Conservation (phyloP, 106 monocot genomes). For the Dioscorea dumetorum region DNA sequence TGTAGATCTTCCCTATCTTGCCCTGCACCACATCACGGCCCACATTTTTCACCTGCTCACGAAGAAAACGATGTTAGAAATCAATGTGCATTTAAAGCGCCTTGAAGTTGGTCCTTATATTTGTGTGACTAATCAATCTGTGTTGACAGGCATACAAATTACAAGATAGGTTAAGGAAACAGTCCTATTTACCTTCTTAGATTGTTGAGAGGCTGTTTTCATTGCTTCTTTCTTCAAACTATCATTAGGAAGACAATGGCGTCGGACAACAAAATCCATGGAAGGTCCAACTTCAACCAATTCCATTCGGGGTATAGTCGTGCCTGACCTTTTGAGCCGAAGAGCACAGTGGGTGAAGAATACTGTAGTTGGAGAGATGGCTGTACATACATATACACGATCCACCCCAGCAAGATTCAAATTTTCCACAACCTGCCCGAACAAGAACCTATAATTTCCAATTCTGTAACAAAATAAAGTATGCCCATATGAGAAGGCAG, state of each 20-base stretch:
- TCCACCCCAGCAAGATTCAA: conserved; percentile 83
- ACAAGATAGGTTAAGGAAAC: not conserved
- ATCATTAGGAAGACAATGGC: conserved; percentile 73
- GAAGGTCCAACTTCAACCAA: conserved; percentile 94
- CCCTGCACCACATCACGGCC: conserved; percentile 58
- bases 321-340: conserved; percentile 77
- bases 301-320: conserved; percentile 75
- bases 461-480: not conserved
- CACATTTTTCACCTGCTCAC: conserved; percentile 77
- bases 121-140: too few species aligned
- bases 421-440: conserved; percentile 76
- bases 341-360: conserved; percentile 75
- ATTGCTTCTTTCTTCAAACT: conserved; percentile 82
- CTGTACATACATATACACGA: conserved; percentile 70
- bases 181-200: conserved; percentile 30
- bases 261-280: conserved; percentile 79
- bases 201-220: conserved; percentile 40
- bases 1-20: conserved; percentile 83
- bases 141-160: not conserved
- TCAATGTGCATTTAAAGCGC: too few species aligned
- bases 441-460: not conserved
- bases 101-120: too few species aligned
- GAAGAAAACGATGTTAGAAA: not conserved
- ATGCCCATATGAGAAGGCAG: not conserved
- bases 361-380: conserved; percentile 61